Evolutionary conservation across 1,284 basidiomycete species (phyloP), one percentile per base, ranked within the genome.

Genomic region (Rhodotorula sp.): DNA sequence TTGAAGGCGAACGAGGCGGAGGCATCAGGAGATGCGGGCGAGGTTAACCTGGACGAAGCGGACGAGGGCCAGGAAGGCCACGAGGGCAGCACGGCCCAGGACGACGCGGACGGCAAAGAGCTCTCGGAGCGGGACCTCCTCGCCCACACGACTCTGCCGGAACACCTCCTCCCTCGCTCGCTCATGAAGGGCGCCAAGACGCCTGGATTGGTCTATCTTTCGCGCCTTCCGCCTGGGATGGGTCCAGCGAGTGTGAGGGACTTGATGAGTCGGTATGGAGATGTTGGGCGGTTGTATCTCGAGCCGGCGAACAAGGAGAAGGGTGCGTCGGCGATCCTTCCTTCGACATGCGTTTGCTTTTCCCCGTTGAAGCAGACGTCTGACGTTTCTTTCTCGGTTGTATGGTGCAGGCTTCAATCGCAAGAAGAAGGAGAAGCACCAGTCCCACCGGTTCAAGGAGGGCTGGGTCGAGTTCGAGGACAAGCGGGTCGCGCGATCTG

Each of bases 401-500:
- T 30, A 11, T 34, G 26, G 30, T 6, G 22, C 37, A 22, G 54
- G 24, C n/a, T 16, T 44, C 55, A 34, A n/a, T 88, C 94, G n/a
- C 91, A 87, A 78, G 54, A 83, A 85, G 62, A 91, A 91, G 79
- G 87, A 90, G 78, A 89, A 88, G 9, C 76, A 77, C 65, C 65
- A 65, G 30, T 66, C 75, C 64, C 77, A 75, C 71, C 78, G 94
- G 78, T 99, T 89, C 78, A 90, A 89, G 0, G 96, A 99, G 80
- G 96, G 96, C 44, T 99, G 96, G 96, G 89, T 99, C 56, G 96
- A 99, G 81, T 99, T 98, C 81, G 86, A 88, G 74, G 90, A 95
- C 80, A 99, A 99, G 81, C 88, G 87, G 63, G 85, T 97, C 34
- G 96, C 94, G 0, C 87, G 94, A 58, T 89, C 87, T 40, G 89